Conservation (phyloP, 176 grass and related monocot genomes). For the Cenchrus purpureus region DNA sequence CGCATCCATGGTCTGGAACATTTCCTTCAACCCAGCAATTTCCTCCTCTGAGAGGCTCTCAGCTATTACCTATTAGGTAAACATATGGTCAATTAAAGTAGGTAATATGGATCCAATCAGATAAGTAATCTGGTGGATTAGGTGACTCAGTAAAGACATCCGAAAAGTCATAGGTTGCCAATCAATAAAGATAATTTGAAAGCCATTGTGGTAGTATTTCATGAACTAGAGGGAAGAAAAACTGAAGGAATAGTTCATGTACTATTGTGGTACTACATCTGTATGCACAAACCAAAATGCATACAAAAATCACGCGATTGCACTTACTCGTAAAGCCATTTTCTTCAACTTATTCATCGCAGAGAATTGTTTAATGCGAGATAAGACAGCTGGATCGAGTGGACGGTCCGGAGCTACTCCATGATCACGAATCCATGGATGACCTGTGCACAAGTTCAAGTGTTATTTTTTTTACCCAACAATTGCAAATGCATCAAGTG, state of each 20-base stretch:
- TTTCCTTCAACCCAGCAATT: constrained; percentile 98
- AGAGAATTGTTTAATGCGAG: constrained; percentile 98
- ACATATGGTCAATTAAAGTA: constrained; percentile 22
- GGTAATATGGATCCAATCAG: constrained; percentile 1
- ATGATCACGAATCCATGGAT: constrained; percentile 96
- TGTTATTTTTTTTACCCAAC: constrained; percentile 36
- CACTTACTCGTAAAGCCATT: constrained; percentile 89
- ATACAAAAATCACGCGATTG: constrained; percentile 1
- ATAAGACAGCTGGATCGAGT: constrained; percentile 90
- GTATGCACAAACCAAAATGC: neutral
- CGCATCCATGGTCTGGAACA: constrained; percentile 97
- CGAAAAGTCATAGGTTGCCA: neutral
- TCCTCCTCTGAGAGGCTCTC: constrained; percentile 99
- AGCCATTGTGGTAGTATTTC: neutral
- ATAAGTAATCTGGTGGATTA: constrained; percentile 4
- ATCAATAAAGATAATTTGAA: neutral
- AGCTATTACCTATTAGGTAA: constrained; percentile 82
- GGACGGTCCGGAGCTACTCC: constrained; percentile 96
- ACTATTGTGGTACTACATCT: neutral
- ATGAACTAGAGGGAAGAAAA: no score
- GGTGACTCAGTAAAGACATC: neutral
- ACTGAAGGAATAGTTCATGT: neutral
- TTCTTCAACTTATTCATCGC: constrained; percentile 99
- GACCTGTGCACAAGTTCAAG: constrained; percentile 58
- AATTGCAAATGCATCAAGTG: constrained; percentile 32